A percentile compares a stretch with the other conserved stretches of the same genome.
phyloP scores from a whole-genome alignment of 2,329 filamentous ascomycete species.

The Diplodia seriata region DNA sequence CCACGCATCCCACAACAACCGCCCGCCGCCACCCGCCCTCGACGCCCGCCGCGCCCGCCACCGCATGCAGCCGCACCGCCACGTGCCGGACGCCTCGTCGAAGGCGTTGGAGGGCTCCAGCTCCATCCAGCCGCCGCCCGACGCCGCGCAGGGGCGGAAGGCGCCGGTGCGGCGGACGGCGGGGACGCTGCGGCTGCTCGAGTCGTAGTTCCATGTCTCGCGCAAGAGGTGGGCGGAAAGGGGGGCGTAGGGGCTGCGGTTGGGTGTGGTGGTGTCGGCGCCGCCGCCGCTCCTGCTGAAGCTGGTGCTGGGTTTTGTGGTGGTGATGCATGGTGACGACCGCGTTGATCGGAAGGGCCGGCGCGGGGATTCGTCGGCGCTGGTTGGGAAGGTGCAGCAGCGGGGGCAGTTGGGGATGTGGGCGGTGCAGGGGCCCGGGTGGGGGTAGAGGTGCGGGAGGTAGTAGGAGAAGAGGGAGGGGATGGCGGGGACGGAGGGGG shows the following conservation, averaged over 20 bases:
- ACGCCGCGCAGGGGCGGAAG: neutral
- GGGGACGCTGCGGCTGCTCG: too few relatives aligned
- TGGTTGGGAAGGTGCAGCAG: neutral
- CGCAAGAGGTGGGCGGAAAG: neutral
- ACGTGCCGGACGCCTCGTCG: neutral
- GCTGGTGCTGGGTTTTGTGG: too few relatives aligned
- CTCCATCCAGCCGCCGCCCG: too few relatives aligned
- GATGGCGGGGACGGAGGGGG: neutral
- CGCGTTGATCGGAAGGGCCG: too few relatives aligned
- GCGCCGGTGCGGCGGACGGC: too few relatives aligned
- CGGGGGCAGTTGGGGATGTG: neutral
- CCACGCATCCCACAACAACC: neutral
- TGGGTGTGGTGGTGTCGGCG: too few relatives aligned
- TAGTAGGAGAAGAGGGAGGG: conserved; percentile 1
- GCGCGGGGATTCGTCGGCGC: too few relatives aligned
- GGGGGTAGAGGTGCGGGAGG: neutral
- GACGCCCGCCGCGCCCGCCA: too few relatives aligned
- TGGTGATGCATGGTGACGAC: neutral
- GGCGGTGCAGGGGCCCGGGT: neutral
- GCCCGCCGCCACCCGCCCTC: too few relatives aligned
- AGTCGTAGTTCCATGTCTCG: neutral
- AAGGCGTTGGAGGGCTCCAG: neutral
- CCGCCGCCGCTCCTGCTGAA: too few relatives aligned
- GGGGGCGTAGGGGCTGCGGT: neutral
- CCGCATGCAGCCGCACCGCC: neutral